Conservation (phyloP, 441 rosid species). For the Corymbia calophylla region DNA sequence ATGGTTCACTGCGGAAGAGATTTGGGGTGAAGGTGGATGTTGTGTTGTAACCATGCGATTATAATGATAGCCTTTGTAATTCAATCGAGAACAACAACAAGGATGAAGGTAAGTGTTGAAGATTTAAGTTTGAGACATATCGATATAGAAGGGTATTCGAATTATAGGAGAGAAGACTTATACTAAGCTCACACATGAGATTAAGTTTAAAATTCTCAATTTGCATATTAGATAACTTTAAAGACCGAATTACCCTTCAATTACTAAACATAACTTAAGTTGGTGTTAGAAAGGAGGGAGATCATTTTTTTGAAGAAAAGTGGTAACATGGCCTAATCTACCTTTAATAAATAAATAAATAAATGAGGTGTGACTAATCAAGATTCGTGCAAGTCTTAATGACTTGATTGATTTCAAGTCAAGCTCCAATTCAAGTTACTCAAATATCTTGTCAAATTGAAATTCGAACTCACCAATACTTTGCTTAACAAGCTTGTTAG, state of each 20-base stretch:
- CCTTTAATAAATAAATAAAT: no score
- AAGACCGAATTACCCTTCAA: not conserved
- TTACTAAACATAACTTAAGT: not conserved
- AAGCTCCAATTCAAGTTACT: no score
- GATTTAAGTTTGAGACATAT: not conserved
- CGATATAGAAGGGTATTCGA: not conserved
- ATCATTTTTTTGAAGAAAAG: not conserved
- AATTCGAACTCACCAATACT: no score
- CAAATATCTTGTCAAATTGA: no score
- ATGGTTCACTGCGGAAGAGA: not conserved
- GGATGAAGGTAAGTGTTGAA: not conserved
- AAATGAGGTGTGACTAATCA: no score
- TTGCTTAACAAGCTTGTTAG: no score
- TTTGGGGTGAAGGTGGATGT: not conserved
- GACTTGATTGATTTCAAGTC: no score
- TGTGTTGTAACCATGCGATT: accelerated
- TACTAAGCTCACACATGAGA: not conserved
- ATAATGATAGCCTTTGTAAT: not conserved
- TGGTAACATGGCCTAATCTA: not conserved
- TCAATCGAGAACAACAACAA: no score
- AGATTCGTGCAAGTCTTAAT: no score
- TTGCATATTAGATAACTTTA: not conserved
- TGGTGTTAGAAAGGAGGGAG: no score
- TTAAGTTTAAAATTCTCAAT: not conserved
- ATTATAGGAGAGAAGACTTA: not conserved